phyloP scores from a whole-genome alignment of 73 alveolate species.

The Tetrahymena malaccensis region DNA sequence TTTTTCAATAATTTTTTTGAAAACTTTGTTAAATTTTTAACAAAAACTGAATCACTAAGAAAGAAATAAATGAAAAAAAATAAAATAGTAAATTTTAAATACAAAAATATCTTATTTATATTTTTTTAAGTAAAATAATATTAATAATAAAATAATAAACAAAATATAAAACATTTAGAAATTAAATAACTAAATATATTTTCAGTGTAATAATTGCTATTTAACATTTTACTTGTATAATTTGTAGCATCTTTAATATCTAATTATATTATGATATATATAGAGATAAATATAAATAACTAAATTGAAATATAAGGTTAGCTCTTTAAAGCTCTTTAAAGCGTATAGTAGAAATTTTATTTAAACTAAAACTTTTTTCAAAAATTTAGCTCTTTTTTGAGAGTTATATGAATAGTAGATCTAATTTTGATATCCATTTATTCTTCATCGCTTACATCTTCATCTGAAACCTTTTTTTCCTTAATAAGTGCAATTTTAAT shows the following conservation, averaged over 20 bases:
- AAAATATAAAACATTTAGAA: background rate
- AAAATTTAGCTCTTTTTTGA: background rate
- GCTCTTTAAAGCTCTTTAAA: too few species aligned
- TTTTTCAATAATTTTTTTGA: too few species aligned
- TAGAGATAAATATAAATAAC: background rate
- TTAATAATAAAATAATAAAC: too few species aligned
- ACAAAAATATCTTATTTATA: too few species aligned
- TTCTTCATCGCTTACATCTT: background rate
- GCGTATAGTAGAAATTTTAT: background rate
- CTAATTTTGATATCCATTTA: background rate
- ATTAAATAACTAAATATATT: too few species aligned
- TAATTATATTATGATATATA: too few species aligned
- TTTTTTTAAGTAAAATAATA: too few species aligned
- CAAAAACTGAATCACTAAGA: too few species aligned
- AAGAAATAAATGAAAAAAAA: too few species aligned
- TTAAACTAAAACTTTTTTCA: background rate
- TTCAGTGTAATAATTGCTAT: background rate
- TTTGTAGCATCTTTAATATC: background rate
- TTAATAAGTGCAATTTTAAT: background rate
- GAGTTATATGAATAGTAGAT: background rate
- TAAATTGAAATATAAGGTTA: background rate
- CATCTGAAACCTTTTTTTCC: background rate
- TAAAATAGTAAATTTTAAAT: too few species aligned
- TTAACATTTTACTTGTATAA: background rate
- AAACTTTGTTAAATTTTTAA: too few species aligned